Base-by-base conservation (phyloP, 2,329 filamentous ascomycete species). In the Cryphonectria japonica region DNA sequence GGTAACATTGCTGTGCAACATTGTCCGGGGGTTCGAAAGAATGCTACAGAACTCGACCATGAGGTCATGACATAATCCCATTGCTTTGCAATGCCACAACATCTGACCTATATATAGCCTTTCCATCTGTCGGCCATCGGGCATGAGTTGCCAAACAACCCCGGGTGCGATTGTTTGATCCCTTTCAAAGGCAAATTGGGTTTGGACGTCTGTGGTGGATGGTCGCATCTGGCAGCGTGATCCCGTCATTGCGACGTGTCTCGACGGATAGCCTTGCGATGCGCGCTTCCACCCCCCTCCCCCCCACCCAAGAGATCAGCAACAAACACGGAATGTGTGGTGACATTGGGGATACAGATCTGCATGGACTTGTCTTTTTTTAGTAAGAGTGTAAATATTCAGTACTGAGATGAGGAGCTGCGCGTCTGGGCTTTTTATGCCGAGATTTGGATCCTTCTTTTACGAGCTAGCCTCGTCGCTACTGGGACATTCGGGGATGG, bases 401-500 rank as follows among this genome's bases (percentile, higher is more conserved):
- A 34, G 43, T 19, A 34, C 8, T 34, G 22, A n/a, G 26, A 43
- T 6, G 14, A 22, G 22, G n/a, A 37, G 32, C 22, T 52, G 34
- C 16, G n/a, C 14, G 19, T 11, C 8, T 29, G 37, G 41, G 22
- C n/a, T 26, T 26, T 41, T 41, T 46, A 9, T 52, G 39, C 57
- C 19, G 26, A 22, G 3, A 22, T 19, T 1, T 22, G 13, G 29
- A 6, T 62, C 32, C 19, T 62, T 52, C 50, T n/a, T 34, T 22
- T 41, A 7, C 19, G n/a, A n/a, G 65, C 52, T 26, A 68, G 66
- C 66, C 66, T 61, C 52, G 66, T 37, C 66, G 29, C 34, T 39
- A 29, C 14, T 39, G 9, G 26, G 66, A 62, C 37, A 41, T 68
- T 29, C 57, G n/a, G 29, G 41, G 29, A 19, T 34, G 32, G 39